phyloP scores from a whole-genome alignment of 306 rosid species.

The Cercis canadensis region DNA sequence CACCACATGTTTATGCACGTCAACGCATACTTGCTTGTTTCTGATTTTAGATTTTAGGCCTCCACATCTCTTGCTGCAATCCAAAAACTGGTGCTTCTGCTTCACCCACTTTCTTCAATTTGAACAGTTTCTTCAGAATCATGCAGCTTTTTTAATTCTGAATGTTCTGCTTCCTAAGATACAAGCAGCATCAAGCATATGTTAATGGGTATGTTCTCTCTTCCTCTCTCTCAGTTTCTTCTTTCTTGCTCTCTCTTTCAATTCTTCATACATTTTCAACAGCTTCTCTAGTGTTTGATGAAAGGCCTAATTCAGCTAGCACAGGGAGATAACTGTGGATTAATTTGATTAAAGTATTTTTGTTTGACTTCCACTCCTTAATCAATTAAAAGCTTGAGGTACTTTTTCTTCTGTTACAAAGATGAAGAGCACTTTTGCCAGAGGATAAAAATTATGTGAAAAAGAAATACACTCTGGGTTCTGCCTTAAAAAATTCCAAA shows the following conservation, averaged over 20 bases:
- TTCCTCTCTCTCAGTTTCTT: slow-evolving; percentile 3
- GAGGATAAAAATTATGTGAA: slow-evolving; percentile 34
- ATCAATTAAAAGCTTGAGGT: slow-evolving; percentile 40
- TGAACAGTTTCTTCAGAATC: slow-evolving; percentile 30
- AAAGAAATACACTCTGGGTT: slow-evolving; percentile 45
- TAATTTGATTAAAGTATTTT: slow-evolving; percentile 39
- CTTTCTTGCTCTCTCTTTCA: slow-evolving; percentile 11
- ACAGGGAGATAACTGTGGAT: slow-evolving; percentile 9
- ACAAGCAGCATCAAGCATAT: slow-evolving; percentile 31
- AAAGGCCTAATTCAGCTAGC: slow-evolving; percentile 28
- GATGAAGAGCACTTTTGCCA: slow-evolving; percentile 50
- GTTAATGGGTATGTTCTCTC: slow-evolving; percentile 45
- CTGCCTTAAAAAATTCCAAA: slow-evolving; percentile 55
- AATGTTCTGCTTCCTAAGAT: slow-evolving; percentile 41
- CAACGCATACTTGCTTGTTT: slow-evolving; percentile 37
- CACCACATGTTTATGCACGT: slow-evolving; percentile 40
- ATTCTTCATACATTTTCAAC: slow-evolving; percentile 24
- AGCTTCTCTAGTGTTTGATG: slow-evolving; percentile 20
- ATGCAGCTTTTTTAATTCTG: slow-evolving; percentile 32
- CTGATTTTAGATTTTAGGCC: slow-evolving; percentile 42
- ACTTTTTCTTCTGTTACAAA: slow-evolving; percentile 42
- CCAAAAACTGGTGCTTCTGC: slow-evolving; percentile 39
- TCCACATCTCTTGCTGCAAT: slow-evolving; percentile 32
- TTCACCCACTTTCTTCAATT: slow-evolving; percentile 44
- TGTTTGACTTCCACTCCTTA: slow-evolving; percentile 43